Percentiles rank a stretch among this genome's conserved stretches.
These are phyloP conservation scores for Cytospora paraplurivora DNA, from an alignment of 2,329 filamentous ascomycete species.

Conservation along the genomic window DNA sequence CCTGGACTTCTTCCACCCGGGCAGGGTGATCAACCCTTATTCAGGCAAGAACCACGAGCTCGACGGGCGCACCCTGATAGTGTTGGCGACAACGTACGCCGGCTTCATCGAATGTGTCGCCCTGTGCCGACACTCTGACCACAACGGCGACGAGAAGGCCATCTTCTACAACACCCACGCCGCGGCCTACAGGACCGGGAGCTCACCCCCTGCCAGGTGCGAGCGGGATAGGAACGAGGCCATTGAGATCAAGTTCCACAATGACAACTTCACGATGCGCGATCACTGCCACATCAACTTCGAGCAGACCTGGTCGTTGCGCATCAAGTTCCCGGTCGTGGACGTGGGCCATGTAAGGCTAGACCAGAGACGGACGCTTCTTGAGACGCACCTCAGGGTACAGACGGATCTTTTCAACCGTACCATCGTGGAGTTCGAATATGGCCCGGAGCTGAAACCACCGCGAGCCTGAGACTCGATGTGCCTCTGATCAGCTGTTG, in stretches of 20 bases:
- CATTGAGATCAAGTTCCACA: neutral
- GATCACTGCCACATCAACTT: neutral
- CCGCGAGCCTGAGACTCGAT: neutral
- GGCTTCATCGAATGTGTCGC: neutral
- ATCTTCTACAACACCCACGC: neutral
- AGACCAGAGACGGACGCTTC: neutral
- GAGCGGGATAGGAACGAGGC: neutral
- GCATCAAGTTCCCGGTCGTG: neutral
- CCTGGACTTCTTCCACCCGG: slow-evolving; percentile 2
- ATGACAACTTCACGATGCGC: neutral
- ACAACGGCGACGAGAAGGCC: neutral
- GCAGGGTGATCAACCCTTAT: neutral
- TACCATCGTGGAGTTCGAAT: neutral
- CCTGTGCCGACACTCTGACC: neutral
- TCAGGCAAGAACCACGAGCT: slow-evolving; percentile 1
- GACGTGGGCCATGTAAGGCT: neutral
- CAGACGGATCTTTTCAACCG: neutral
- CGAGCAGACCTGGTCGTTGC: neutral
- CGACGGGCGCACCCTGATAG: neutral
- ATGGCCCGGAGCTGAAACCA: neutral
- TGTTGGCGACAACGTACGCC: neutral
- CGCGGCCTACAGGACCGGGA: neutral
- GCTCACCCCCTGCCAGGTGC: neutral
- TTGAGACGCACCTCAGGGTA: neutral
- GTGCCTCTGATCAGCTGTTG: neutral